Evolutionary conservation across 1,284 basidiomycete genomes (phyloP), one percentile per base, ranked within the genome.

Genomic region (Amylostereum areolatum): DNA sequence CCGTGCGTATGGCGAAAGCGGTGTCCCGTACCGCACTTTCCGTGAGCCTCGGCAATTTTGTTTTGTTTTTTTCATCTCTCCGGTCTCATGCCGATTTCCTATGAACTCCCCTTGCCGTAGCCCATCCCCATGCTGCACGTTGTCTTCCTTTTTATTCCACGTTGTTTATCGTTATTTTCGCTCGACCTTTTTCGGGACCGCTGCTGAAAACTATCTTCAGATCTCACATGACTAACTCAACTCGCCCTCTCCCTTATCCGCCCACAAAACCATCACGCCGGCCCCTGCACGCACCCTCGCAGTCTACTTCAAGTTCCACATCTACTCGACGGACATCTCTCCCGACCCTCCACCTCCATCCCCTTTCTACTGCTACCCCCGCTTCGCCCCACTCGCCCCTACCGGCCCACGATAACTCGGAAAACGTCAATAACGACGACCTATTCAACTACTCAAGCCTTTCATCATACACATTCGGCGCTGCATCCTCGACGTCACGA

Each of bases 401-500:
- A 27, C 32, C 42, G 42, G 55, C 52, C 47, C 48, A 54, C 12
- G 51, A 48, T 32, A 59, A 52, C 50, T 44, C 46, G 32, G 55
- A 49, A 45, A 59, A 52, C 48, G 43, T 49, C 27, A 60, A 56
- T 37, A 55, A 57, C 46, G 64, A 70, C 45, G 69, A 72, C 45
- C 52, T 49, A 48, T 49, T 55, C 18, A 54, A 70, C 34, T 70
- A 72, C 53, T 66, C 66, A 18, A 62, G 63, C 49, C 56, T 73
- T 4, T 64, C 65, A 25, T 62, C 66, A 3, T 73, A 66, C 54
- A 69, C 66, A 5, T 73, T 73, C 44, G 71, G 71, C 28, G 66
- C 68, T 3, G 66, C 67, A 4, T 56, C 45, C 7, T 51, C 58
- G 6, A 47, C 52, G 4, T 47, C 59, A 12, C 62, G 61, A 25